Evolutionary conservation across 2,329 filamentous ascomycete genomes (phyloP), one percentile per base, ranked within the genome.

Genomic region (Lachnellula hyalina): DNA sequence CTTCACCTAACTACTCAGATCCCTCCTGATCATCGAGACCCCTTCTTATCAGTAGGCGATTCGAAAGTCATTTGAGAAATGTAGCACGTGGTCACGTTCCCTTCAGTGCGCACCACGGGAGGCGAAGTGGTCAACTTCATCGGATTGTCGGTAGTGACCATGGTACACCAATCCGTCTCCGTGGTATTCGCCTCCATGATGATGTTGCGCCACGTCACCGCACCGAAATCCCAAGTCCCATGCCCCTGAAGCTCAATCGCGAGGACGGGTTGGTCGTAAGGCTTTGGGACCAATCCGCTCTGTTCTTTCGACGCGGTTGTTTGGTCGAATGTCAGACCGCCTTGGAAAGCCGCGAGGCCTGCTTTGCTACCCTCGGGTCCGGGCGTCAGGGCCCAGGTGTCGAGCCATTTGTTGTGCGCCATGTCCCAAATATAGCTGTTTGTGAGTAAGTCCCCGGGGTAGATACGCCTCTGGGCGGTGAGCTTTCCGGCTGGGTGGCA

Each of bases 171-270:
- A 12, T 42, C 23, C 1, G 41, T 56, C 12, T 60, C 53, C 7
- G 41, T 60, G 12, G 61, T 63, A 17, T 58, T 53, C 0, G 56
- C 60, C 21, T 55, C 54, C 1, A 61, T 36, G 6, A 59, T 34
- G n/a, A 63, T 54, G 44, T 63, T 56, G n/a, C 44, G 40, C 60
- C 56, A 63, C 4, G 47, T 47, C 11, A 63, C 44, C 0, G 51
- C 11, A 3, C 61, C 60, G 28, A 61, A 63, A 23, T 63, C 51
- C 60, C 61, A 63, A 3, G 46, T 55, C 7, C 54, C 59, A 1
- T 28, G 32, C 3, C 51, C 50, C 42, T 63, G 59, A 2, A 61
- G 25, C 28, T 63, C 61, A 38, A 61, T 56, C 2, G 57, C 55
- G 32, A 63, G 23, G 11, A 57, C n/a, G 4, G 59, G 50, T 15